Conservation (phyloP, 1,139 yeast genomes). For the Yamadazyma triangularis region DNA sequence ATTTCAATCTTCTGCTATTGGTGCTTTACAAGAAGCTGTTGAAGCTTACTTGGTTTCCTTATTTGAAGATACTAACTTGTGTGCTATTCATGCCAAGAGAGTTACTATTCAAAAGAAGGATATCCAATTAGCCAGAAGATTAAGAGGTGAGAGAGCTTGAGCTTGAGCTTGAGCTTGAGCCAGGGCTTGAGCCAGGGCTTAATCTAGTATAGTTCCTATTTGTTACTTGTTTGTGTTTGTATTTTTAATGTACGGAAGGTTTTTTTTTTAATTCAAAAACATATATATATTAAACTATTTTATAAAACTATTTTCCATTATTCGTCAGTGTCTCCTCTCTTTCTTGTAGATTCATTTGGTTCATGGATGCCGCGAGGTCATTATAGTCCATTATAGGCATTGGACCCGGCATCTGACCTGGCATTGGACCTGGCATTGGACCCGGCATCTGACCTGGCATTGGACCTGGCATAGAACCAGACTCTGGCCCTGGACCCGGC, state of each 20-base stretch:
- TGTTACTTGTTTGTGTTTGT: not conserved
- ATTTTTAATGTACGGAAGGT: conserved; percentile 2
- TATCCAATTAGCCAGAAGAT: conserved; percentile 51
- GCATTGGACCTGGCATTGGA: no score
- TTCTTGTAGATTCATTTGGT: conserved; percentile 1
- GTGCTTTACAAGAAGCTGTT: conserved; percentile 52
- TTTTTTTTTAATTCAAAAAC: conserved; percentile 1
- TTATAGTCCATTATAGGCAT: not conserved
- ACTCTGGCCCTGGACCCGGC: conserved; percentile 4
- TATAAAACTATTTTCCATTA: not conserved
- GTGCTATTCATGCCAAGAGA: conserved; percentile 53
- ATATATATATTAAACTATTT: not conserved
- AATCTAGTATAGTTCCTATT: conserved; percentile 8
- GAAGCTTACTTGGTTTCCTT: conserved; percentile 50
- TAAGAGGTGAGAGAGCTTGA: conserved; percentile 50
- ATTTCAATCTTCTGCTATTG: conserved; percentile 49
- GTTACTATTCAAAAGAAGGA: conserved; percentile 52
- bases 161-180: no score
- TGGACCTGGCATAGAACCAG: no score
- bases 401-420: no score
- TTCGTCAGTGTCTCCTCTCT: not conserved
- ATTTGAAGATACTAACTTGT: conserved; percentile 50
- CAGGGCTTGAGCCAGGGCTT: conserved; percentile 50
- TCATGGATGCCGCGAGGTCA: conserved; percentile 1
- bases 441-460: no score